Conservation (phyloP, 306 rosid genomes). For the Quercus mongolica region DNA sequence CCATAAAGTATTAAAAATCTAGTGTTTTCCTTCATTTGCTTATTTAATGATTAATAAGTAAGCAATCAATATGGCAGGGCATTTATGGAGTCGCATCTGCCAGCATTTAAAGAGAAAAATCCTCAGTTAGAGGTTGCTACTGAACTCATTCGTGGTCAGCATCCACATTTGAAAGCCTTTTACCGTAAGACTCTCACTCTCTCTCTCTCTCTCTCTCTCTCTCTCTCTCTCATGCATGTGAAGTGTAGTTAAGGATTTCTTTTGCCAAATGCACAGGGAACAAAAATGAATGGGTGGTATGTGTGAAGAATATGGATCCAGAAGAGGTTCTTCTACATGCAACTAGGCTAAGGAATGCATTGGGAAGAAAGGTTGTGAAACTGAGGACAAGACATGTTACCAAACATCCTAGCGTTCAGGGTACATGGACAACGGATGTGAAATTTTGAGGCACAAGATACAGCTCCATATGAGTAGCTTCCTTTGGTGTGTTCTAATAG, state of each 20-base stretch:
- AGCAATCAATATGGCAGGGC: slow-evolving; percentile 47
- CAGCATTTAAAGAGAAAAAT: slow-evolving; percentile 64
- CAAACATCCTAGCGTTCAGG: slow-evolving; percentile 86
- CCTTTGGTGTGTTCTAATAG: slow-evolving; percentile 2
- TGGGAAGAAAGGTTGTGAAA: slow-evolving; percentile 92
- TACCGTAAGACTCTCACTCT: slow-evolving; percentile 52
- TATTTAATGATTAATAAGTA: slow-evolving; percentile 8
- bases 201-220: neutral
- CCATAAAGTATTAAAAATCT: neutral
- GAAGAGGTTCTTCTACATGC: slow-evolving; percentile 70
- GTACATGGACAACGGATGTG: slow-evolving; percentile 85
- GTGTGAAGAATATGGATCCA: slow-evolving; percentile 82
- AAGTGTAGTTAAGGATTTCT: neutral
- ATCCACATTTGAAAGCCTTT: slow-evolving; percentile 79
- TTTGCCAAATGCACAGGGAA: slow-evolving; percentile 48
- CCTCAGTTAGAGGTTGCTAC: slow-evolving; percentile 84
- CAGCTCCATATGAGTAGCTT: slow-evolving; percentile 8
- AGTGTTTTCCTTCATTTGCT: neutral
- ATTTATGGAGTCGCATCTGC: slow-evolving; percentile 77
- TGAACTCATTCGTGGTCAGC: slow-evolving; percentile 91
- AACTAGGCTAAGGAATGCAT: slow-evolving; percentile 68
- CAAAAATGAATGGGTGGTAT: slow-evolving; percentile 67
- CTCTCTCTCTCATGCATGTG: neutral
- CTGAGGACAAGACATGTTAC: slow-evolving; percentile 83
- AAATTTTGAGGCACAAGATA: slow-evolving; percentile 37